Percentiles rank a stretch among this genome's conserved stretches.
Evolutionary conservation across 352 stramenopile species (phyloP).

Genomic region (Globisporangium irregulare): DNA sequence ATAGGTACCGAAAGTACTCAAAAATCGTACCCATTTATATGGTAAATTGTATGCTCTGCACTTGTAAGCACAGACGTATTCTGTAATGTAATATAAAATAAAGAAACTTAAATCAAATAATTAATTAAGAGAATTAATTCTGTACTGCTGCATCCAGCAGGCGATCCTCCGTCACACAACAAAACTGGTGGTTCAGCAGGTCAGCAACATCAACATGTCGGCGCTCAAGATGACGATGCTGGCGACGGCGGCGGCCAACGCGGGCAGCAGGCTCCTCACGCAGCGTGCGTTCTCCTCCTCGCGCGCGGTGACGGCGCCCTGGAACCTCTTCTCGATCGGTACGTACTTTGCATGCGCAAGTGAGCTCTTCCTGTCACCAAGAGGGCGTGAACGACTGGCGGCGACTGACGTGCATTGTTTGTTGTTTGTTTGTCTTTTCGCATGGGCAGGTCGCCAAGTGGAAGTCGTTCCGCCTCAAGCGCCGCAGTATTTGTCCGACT

Average conservation of each 20-base stretch:
- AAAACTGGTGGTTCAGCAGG: slow-evolving; percentile 9
- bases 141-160: background rate
- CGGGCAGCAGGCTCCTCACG: background rate
- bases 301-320: slow-evolving; percentile 15
- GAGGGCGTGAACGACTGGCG: background rate
- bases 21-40: background rate
- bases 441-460: slow-evolving; percentile 12
- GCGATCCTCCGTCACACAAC: background rate
- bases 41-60: background rate
- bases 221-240: slow-evolving; percentile 19
- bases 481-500: slow-evolving; percentile 51
- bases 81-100: no score
- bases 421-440: background rate
- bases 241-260: slow-evolving; percentile 7
- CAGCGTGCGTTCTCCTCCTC: slow-evolving; percentile 25
- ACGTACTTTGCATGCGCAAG: slow-evolving; percentile 1
- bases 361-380: background rate
- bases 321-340: slow-evolving; percentile 51
- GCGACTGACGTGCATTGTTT: background rate
- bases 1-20: background rate
- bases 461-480: slow-evolving; percentile 17
- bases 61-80: background rate
- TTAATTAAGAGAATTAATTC: background rate
- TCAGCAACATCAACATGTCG: slow-evolving; percentile 10
- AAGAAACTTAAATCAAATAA: background rate